Evolutionary conservation across 2,329 filamentous ascomycete genomes (phyloP), one percentile per base, ranked within the genome.

Genomic region (Ramularia endophylla): DNA sequence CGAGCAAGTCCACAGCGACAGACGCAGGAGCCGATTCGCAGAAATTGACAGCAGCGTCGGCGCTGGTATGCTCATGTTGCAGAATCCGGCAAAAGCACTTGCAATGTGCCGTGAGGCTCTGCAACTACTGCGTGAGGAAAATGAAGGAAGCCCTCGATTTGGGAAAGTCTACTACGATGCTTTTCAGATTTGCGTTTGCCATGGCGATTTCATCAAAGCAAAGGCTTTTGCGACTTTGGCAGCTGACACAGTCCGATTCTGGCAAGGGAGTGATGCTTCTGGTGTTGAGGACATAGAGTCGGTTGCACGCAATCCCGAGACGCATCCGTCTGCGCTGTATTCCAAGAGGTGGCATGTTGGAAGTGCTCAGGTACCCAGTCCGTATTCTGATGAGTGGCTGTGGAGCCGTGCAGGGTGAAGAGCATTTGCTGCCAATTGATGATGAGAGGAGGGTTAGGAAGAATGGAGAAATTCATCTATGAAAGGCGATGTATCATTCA

Each of bases 121-220:
- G 6, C 2, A 27, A 3, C 18, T 36, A 16, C 6, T 36, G 3
- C 4, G 17, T 6, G 19, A 25, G 3, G 19, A 36, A 28, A n/a
- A 16, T 3, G 19, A 36, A 27, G 19, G 17, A 6, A 3, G 3
- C 7, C 6, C 20, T 5, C 19, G 20, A 2, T 4, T 27, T 9
- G 34, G 27, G 15, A 5, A 11, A 6, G 25, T 36, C 19, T 36
- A 36, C 19, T 36, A 36, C 34, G 34, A 27, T n/a, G 34, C 34
- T 9, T 36, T 36, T 17, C 19, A 36, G 15, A 9, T 36, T 19
- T 36, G 19, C 12, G n/a, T 36, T 6, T 36, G 19, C 34, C n/a
- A 36, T 28, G n/a, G 34, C n/a, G 34, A 36, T 18, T 5, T 36
- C 2, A 19, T 19, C 2, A 17, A n/a, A 3, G 19, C 34, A 9